These are phyloP conservation scores for Syncephalis plumigaleata DNA, from an alignment of 371 early-diverging fungal genomes.

Conservation along the genomic window DNA sequence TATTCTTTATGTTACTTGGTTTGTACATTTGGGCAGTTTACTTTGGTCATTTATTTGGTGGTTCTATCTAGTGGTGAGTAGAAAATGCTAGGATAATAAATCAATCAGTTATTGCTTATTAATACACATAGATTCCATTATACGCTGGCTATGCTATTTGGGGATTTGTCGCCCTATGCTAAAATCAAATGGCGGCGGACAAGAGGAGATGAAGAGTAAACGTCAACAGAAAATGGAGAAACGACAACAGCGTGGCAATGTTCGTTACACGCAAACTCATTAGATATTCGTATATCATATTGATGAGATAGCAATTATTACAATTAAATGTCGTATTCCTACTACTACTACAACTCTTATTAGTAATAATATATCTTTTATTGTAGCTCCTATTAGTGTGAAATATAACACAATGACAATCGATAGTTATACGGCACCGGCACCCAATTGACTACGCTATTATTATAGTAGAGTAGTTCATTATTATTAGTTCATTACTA, in stretches of 20 bases:
- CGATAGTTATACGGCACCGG: neutral
- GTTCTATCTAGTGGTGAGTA: slow-evolving; percentile 36
- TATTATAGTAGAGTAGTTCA: neutral
- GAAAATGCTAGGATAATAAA: too few species aligned
- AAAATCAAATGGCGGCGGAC: neutral
- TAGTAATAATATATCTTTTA: too few species aligned
- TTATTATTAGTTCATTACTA: neutral
- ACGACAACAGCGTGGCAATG: neutral
- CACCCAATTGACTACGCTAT: neutral
- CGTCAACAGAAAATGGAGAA: slow-evolving; percentile 3
- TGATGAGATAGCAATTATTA: too few species aligned
- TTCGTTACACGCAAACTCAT: neutral
- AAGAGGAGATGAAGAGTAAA: slow-evolving; percentile 1
- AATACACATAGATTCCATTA: slow-evolving; percentile 5
- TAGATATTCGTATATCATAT: neutral
- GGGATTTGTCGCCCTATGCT: slow-evolving; percentile 1
- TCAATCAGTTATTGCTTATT: too few species aligned
- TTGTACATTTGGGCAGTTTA: slow-evolving; percentile 49
- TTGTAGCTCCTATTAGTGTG: too few species aligned
- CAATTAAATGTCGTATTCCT: too few species aligned
- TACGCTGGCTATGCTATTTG: slow-evolving; percentile 3
- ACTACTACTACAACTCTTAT: too few species aligned
- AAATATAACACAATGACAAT: neutral
- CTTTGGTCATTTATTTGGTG: slow-evolving; percentile 52
- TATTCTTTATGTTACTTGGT: slow-evolving; percentile 69